These are phyloP conservation scores for Sclerotinia spermophila DNA, from an alignment of 2,329 filamentous ascomycete genomes.

Conservation along the genomic window DNA sequence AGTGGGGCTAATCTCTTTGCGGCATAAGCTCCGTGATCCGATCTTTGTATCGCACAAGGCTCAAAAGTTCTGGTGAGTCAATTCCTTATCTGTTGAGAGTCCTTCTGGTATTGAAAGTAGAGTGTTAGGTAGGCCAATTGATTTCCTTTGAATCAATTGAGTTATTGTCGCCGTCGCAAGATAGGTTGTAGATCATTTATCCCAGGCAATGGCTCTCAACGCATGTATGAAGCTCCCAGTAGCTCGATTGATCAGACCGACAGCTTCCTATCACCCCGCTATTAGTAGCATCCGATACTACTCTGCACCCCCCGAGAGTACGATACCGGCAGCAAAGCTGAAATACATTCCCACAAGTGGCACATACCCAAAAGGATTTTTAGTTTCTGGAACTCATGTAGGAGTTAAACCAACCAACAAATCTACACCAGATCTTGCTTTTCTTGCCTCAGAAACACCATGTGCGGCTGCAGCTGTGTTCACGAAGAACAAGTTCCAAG, in stretches of 20 bases:
- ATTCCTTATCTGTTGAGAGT: neutral
- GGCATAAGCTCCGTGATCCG: constrained; percentile 7
- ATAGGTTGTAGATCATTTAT: neutral
- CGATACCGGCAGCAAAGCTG: constrained; percentile 73
- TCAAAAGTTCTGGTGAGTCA: constrained; percentile 18
- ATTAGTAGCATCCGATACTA: constrained; percentile 44
- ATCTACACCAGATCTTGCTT: constrained; percentile 82
- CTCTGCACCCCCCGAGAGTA: constrained; percentile 54
- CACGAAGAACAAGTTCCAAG: constrained; percentile 97
- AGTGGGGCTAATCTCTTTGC: neutral
- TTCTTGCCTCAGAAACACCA: constrained; percentile 81
- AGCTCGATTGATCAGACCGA: constrained; percentile 29
- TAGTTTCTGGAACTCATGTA: constrained; percentile 80
- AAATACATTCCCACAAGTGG: constrained; percentile 86
- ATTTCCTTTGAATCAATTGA: neutral
- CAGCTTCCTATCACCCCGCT: constrained; percentile 25
- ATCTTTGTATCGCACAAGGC: constrained; percentile 11
- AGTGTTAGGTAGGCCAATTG: constrained; percentile 2
- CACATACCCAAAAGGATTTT: constrained; percentile 87
- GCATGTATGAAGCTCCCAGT: constrained; percentile 26
- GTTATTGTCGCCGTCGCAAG: neutral
- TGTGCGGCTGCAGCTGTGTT: constrained; percentile 90
- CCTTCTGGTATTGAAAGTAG: neutral
- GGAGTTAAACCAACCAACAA: constrained; percentile 94
- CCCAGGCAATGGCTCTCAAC: constrained; percentile 33